phyloP scores from a whole-genome alignment of 1,139 yeast genomes.

The Casaregolazyma suthepensis region DNA sequence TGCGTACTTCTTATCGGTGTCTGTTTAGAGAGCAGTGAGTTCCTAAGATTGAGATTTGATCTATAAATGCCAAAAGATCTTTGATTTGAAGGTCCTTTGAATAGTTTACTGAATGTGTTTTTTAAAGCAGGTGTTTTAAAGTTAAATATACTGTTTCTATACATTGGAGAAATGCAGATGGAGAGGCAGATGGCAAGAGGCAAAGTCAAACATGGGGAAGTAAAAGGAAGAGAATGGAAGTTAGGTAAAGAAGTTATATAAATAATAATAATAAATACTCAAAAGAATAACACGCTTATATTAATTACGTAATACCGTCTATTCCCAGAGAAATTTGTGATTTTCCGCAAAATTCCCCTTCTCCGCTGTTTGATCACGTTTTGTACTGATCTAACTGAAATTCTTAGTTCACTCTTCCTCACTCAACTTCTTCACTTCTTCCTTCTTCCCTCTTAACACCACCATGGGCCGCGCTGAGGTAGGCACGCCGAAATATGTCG shows the following conservation, averaged over 20 bases:
- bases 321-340: neutral
- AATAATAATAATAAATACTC: too few species aligned
- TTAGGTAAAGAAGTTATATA: too few species aligned
- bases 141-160: neutral
- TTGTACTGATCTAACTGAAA: neutral
- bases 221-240: neutral
- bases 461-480: constrained; percentile 59
- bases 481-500: constrained; percentile 76
- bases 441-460: neutral
- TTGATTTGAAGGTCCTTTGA: neutral
- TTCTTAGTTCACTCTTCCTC: neutral
- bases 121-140: neutral
- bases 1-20: neutral
- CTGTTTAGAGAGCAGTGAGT: neutral
- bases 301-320: too few species aligned
- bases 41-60: neutral
- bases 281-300: too few species aligned
- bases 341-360: too few species aligned
- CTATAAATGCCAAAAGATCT: neutral
- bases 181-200: too few species aligned
- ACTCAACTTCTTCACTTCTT: neutral
- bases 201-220: neutral
- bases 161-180: neutral
- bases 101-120: neutral
- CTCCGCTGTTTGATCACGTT: neutral